Base-by-base conservation (phyloP, 768 basidiomycete genomes). In the Hirschioporus abietinus region DNA sequence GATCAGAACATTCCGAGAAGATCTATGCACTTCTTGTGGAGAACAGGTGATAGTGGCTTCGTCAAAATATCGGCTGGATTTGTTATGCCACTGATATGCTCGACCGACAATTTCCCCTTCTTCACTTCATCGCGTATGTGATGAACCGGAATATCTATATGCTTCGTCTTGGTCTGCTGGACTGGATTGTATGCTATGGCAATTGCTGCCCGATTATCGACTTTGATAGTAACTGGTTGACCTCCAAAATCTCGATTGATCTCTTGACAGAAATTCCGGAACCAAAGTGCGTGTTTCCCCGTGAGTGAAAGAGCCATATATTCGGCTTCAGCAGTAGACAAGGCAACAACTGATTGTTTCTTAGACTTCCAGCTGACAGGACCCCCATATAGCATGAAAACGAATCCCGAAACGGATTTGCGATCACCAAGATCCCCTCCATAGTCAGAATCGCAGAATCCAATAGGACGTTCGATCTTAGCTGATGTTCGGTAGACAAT, bases 241-340 rank as follows among this genome's bases (percentile, higher is more conserved):
- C 15, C 20, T 52, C 42, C 42, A 15, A 52, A 52, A 15, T 20
- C 42, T 15, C 42, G 42, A 18, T 64, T 63, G 10, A 72, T 57
- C 35, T 72, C 70, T 0, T 7, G 17, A 10, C 58, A 35, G 30
- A 71, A 64, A 17, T 65, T 35, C 23, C 64, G 57, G 2, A 76
- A 24, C 74, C 72, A 76, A 2, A 71, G 26, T 0, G 67, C 66
- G 20, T 76, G 72, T 36, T 68, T 67, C 5, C 74, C 67, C 7
- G 77, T 72, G 58, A 77, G 68, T 3, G 74, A 68, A 4, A 72
- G 59, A 0, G 79, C 75, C 34, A 79, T 74, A 67, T 82, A 81
- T 66, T 83, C 79, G 1, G 82, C 78, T 70, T 83, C 79, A 10
- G 71, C 71, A 4, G 73, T 76, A 1, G 79, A 81, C 7, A 78